These are phyloP conservation scores for Limnomonas spitsbergensis DNA, from an alignment of 139 green algal species.

Conservation along the genomic window DNA sequence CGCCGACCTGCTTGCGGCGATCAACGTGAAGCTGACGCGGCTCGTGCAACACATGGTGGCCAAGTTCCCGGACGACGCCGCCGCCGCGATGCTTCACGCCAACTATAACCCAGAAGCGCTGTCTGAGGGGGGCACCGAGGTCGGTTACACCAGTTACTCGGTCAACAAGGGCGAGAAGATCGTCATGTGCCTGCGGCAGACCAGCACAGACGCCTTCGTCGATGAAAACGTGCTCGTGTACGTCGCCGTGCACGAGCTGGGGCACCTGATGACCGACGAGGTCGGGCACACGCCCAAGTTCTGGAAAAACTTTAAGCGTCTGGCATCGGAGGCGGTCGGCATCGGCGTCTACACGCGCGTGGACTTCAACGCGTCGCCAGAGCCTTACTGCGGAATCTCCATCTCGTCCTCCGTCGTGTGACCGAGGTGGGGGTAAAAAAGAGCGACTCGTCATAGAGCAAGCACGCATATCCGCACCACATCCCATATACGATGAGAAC, in stretches of 20 bases:
- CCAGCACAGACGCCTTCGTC: not conserved
- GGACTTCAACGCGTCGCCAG: not conserved
- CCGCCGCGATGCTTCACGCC: not conserved
- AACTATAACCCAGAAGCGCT: slow-evolving; percentile 25
- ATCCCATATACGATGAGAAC: too few relatives aligned
- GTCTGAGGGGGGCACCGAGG: slow-evolving; percentile 20
- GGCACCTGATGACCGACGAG: slow-evolving; percentile 22
- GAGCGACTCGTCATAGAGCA: too few relatives aligned
- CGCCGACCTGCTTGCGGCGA: slow-evolving; percentile 13
- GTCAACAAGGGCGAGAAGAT: slow-evolving; percentile 36
- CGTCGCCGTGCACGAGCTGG: slow-evolving; percentile 29
- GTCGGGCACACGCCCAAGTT: slow-evolving; percentile 23
- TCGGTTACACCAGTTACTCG: slow-evolving; percentile 26
- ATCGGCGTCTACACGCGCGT: slow-evolving; percentile 19
- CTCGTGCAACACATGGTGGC: slow-evolving; percentile 17
- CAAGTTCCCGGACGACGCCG: not conserved
- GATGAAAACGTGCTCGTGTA: slow-evolving; percentile 27
- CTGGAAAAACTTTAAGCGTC: slow-evolving; percentile 24
- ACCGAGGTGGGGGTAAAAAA: too few relatives aligned
- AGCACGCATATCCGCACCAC: too few relatives aligned
- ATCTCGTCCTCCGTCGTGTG: slow-evolving; percentile 20
- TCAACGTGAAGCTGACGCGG: slow-evolving; percentile 6
- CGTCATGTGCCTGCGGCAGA: slow-evolving; percentile 25
- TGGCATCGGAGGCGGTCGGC: slow-evolving; percentile 13
- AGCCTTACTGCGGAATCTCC: slow-evolving; percentile 26